Conservation (phyloP, 2,329 filamentous ascomycete genomes). For the Aureobasidium musti region DNA sequence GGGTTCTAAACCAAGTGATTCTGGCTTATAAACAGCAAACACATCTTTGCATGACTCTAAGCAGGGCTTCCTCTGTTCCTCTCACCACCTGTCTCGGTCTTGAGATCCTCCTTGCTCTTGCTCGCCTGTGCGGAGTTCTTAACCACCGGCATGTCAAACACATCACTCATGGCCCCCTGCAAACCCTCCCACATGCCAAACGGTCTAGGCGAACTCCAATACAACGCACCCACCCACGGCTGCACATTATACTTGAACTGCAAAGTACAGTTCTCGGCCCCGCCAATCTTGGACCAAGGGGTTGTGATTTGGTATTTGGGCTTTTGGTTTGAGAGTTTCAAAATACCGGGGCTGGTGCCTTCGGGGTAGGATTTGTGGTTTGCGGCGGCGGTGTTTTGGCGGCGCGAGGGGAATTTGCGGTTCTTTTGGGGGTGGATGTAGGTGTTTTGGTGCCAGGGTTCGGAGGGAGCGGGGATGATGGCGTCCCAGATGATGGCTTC, state of each 20-base stretch:
- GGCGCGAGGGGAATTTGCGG: slow-evolving; percentile 44
- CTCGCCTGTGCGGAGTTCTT: slow-evolving; percentile 56
- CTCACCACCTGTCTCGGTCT: slow-evolving; percentile 54
- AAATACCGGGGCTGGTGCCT: slow-evolving; percentile 59
- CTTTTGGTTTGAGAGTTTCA: slow-evolving; percentile 79
- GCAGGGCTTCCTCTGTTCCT: slow-evolving; percentile 49
- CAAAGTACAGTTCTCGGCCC: slow-evolving; percentile 71
- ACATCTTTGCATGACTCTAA: slow-evolving; percentile 30
- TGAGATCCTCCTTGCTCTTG: slow-evolving; percentile 50
- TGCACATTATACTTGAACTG: slow-evolving; percentile 94
- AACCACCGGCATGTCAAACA: slow-evolving; percentile 65
- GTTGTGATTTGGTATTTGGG: slow-evolving; percentile 98
- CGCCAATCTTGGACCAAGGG: slow-evolving; percentile 74
- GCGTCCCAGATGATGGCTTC: slow-evolving; percentile 92
- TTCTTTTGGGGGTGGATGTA: slow-evolving; percentile 59
- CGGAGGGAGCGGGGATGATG: slow-evolving; percentile 77
- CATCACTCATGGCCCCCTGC: slow-evolving; percentile 63
- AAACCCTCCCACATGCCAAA: slow-evolving; percentile 66
- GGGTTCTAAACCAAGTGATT: too few species aligned
- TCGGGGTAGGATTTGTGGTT: slow-evolving; percentile 39
- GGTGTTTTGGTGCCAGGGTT: slow-evolving; percentile 55
- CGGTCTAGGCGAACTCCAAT: slow-evolving; percentile 62
- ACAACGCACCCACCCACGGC: slow-evolving; percentile 88
- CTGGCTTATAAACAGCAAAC: too few species aligned
- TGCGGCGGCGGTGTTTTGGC: slow-evolving; percentile 32